Evolutionary conservation across 345 rosid species (phyloP), one percentile per base, ranked within the genome.

Genomic region (Hibiscus tridactylites): DNA sequence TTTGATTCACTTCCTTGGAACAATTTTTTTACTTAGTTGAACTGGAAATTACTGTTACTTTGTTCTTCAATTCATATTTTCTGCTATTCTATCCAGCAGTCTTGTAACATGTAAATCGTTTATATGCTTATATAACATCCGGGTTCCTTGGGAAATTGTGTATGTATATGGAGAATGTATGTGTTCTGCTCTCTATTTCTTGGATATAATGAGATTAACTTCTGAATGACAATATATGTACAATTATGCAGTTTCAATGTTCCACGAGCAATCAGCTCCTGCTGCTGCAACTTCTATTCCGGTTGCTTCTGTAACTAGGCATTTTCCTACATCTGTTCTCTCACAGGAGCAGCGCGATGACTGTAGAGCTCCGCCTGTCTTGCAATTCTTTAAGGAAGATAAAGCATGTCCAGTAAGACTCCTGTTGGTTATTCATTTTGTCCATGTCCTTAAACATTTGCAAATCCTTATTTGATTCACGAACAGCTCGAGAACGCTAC

Each of bases 321-420:
- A 84, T 77, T 83, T 91, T 54, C 91, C 97, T 60, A 74, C 89
- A 5, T 90, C 95, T 21, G 88, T 87, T 70, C 88, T 84, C 66
- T 84, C 79, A n/a, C 50, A 37, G 19, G 67, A 91, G 84, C 92
- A 86, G 78, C 86, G 86, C 1, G 91, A 89, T 46, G 95, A 86
- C 60, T 75, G 80, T 44, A 79, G 78, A 71, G 76, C 88, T 73
- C 79, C 75, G 71, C 71, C 71, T 26, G 39, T 67, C 8, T 74
- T 80, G 17, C 87, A 81, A 66, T 53, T 75, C 17, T 70, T 65
- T 11, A 85, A 84, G 83, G 93, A 87, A 71, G 96, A 89, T 59
- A 78, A 67, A 74, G 68, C 77, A 50, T 81, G 82, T 9, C 89
- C 78, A 88, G 98, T 93, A 21, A 77, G 70, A 67, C 24, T 47